These are phyloP conservation scores for Nigrospora sphaerica DNA, from an alignment of 2,329 filamentous ascomycete genomes.

Conservation along the genomic window DNA sequence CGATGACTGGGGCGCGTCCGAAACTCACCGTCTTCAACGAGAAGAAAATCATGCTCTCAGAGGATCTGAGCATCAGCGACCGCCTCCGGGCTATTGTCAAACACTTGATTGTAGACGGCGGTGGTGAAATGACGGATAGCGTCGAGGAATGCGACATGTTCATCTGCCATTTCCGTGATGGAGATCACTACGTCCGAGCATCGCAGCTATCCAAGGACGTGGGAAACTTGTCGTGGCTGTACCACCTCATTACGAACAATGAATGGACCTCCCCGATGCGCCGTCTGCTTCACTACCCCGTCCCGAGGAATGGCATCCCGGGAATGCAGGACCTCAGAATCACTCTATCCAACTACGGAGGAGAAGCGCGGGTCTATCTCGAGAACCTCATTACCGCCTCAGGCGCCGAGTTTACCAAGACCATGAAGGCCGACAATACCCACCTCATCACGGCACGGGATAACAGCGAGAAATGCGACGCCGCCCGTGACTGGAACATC, in stretches of 20 bases:
- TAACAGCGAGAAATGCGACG: conserved; percentile 86
- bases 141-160: conserved; percentile 73
- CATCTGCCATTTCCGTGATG: conserved; percentile 81
- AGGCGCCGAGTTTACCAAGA: conserved; percentile 88
- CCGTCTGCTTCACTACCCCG: conserved; percentile 82
- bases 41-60: conserved; percentile 69
- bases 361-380: conserved; percentile 86
- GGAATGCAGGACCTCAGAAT: conserved; percentile 74
- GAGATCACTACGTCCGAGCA: conserved; percentile 68
- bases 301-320: conserved; percentile 68
- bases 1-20: conserved; percentile 27
- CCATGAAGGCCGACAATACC: conserved; percentile 90
- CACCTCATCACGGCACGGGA: conserved; percentile 89
- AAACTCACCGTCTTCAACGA: conserved; percentile 68
- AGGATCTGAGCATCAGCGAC: conserved; percentile 63
- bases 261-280: conserved; percentile 80
- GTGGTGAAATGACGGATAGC: conserved; percentile 59
- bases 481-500: conserved; percentile 87
- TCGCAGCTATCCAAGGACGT: conserved; percentile 74
- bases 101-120: conserved; percentile 63
- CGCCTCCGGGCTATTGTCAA: conserved; percentile 62
- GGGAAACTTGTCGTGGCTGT: conserved; percentile 90
- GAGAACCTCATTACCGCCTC: conserved; percentile 83
- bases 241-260: conserved; percentile 82
- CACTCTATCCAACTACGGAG: conserved; percentile 92